Conservation (phyloP, 2,329 filamentous ascomycete genomes). For the Chrysoporthe cubensis region DNA sequence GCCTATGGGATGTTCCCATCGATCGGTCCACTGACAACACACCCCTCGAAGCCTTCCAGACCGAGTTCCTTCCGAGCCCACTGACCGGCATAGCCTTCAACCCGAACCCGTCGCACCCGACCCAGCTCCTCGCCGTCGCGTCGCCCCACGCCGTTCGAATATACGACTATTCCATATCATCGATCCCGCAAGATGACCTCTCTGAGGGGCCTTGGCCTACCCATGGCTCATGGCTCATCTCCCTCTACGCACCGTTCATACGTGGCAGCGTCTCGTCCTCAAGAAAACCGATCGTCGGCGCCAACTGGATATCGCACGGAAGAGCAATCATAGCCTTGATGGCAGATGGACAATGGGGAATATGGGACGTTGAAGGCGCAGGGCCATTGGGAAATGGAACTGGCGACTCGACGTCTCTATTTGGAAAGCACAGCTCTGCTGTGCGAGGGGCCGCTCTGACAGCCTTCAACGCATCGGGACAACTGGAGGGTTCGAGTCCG, state of each 20-base stretch:
- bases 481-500: constrained; percentile 62
- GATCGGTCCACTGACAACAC: constrained; percentile 42
- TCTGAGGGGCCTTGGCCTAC: constrained; percentile 55
- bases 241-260: constrained; percentile 61
- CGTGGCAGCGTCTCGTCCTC: constrained; percentile 47
- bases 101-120: constrained; percentile 51
- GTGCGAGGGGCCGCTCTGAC: constrained; percentile 63
- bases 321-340: constrained; percentile 62
- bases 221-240: constrained; percentile 68
- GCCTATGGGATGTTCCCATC: constrained; percentile 62
- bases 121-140: constrained; percentile 62
- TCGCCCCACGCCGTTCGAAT: constrained; percentile 61
- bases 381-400: constrained; percentile 45
- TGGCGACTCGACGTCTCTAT: constrained; percentile 44
- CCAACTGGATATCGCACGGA: constrained; percentile 65
- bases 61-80: constrained; percentile 59
- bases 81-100: constrained; percentile 64
- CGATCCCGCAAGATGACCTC: constrained; percentile 56
- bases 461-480: constrained; percentile 60
- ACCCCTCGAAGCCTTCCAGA: constrained; percentile 59
- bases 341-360: constrained; percentile 68
- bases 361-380: constrained; percentile 67
- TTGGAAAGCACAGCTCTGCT: constrained; percentile 55
- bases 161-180: constrained; percentile 62
- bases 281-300: constrained; percentile 65